Evolutionary conservation across 805 yeast species (phyloP).

Genomic region (Starmerella geochares): DNA sequence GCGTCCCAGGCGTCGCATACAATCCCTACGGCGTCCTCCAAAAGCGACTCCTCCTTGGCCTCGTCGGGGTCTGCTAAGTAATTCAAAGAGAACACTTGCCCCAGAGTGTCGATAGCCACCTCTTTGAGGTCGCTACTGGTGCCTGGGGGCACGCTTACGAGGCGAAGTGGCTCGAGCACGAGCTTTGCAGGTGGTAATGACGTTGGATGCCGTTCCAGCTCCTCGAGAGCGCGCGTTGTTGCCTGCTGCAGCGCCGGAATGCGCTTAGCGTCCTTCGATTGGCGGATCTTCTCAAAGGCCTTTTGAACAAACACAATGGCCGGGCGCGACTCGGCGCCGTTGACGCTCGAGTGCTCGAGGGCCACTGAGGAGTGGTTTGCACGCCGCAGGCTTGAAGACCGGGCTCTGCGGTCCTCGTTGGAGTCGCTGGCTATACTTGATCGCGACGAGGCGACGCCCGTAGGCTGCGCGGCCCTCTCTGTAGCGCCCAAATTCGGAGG

Average conservation of each 20-base stretch:
- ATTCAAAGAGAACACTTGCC: constrained; percentile 80
- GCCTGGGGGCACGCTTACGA: constrained; percentile 53
- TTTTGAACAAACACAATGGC: constrained; percentile 42
- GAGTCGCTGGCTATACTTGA: constrained; percentile 1
- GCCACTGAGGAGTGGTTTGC: constrained; percentile 18
- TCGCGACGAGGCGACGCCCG: background rate
- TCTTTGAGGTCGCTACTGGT: constrained; percentile 55
- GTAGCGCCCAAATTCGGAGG: background rate
- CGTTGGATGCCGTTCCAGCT: constrained; percentile 25
- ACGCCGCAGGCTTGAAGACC: constrained; percentile 18
- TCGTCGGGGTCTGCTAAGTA: constrained; percentile 42
- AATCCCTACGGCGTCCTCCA: constrained; percentile 76
- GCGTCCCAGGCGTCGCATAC: constrained; percentile 80
- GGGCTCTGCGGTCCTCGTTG: background rate
- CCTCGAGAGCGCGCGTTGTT: constrained; percentile 30
- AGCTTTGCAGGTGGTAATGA: constrained; percentile 38
- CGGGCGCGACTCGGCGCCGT: constrained; percentile 25
- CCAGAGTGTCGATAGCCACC: constrained; percentile 71
- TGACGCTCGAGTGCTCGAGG: constrained; percentile 20
- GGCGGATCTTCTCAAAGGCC: constrained; percentile 48
- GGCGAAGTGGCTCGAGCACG: constrained; percentile 70
- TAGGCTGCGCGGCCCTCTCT: background rate
- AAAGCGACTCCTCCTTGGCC: constrained; percentile 37
- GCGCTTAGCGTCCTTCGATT: constrained; percentile 51
- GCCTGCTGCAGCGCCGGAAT: constrained; percentile 34